Evolutionary conservation across 495 filamentous ascomycete genomes (phyloP), one percentile per base, ranked within the genome.

Genomic region (Penicillium parvum): DNA sequence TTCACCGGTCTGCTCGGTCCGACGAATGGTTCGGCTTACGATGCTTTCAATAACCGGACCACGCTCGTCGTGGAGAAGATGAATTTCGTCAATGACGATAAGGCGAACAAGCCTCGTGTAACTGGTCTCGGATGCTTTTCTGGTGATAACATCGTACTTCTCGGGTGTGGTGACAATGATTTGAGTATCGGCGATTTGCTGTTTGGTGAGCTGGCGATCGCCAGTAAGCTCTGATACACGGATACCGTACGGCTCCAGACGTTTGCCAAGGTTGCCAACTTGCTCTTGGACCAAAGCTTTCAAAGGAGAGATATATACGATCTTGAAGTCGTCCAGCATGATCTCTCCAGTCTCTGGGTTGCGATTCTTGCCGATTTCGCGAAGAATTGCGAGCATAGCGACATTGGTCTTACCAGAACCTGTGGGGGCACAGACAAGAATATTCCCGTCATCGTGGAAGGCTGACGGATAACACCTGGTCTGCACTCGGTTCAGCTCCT

Each of bases 371-470:
- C 92, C 94, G 51, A 99, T 92, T 61, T 99, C 92, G 29, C 94
- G 85, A 7, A 97, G 77, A 40, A 99, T 95, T 5, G 90, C 81
- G 27, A 99, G 77, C 94, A 99, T 96, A 19, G 90, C 92, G 46
- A 99, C 92, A 58, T 99, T 99, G 8, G 92, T 99, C 69, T 99
- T 99, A 56, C 92, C 92, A 56, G 89, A 95, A 42, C 92, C 92
- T 12, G 92, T 99, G 0, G 92, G 92, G 4, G 92, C 92, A 66
- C 92, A 99, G 52, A 99, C 83, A 12, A 99, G 83, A 83, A 97
- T 86, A 60, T 99, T 99, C 1, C 87, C 90, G 68, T 99, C 92
- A 45, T 95, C 86, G 34, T 88, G 77, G 60, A 99, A 99, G 1
- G 92, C 92, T 1, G 84, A 76, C 2, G 90, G 88, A 56, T 79